Base-by-base conservation (phyloP, 2,329 filamentous ascomycete species). In the Simplicillium aogashimaense region DNA sequence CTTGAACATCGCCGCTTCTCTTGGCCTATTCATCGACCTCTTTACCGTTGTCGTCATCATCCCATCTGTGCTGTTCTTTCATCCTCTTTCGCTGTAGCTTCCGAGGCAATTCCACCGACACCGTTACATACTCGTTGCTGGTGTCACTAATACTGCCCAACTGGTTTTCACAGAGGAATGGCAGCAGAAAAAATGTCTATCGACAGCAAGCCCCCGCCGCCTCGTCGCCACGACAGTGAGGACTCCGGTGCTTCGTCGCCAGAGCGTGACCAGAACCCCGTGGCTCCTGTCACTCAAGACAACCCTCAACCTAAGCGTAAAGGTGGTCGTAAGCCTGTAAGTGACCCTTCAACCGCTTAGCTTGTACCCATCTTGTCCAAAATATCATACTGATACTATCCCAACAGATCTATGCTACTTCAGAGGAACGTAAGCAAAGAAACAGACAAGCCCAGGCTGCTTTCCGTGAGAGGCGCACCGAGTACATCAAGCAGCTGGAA, bases 401-500 rank as follows among this genome's bases (percentile, higher is more conserved):
- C 20, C 29, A 38, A 45, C 51, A 95, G 90, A 95, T 95, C 48
- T 98, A 98, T 73, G 92, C 92, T 40, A 98, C 92, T 29, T 97
- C 92, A 10, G 92, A 98, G 64, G 92, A 98, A 66, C 82, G 92
- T 56, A 97, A 98, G 69, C 92, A 97, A 66, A 80, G 92, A 49
- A 98, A 98, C 59, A 75, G 92, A 52, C 92, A 97, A 68, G 92
- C 92, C 36, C 92, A 98, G 66, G 92, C 92, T 41, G 92, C 92
- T 43, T 98, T 98, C 57, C 83, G 92, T 52, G 92, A 98, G 66
- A 83, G 92, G 50, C 82, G 92, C 43, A 97, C 90, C 41, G 92
- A 98, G 69, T 98, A 98, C 63, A 98, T 98, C 69, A 97, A 97
- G 69, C 92, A 98, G 63, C 76, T 98, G 18, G 92, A 98, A 66